A percentile compares a stretch with the other conserved stretches of the same genome.
Evolutionary conservation across 169 alveolate species (phyloP).

Genomic region (Plasmodium sp.): DNA sequence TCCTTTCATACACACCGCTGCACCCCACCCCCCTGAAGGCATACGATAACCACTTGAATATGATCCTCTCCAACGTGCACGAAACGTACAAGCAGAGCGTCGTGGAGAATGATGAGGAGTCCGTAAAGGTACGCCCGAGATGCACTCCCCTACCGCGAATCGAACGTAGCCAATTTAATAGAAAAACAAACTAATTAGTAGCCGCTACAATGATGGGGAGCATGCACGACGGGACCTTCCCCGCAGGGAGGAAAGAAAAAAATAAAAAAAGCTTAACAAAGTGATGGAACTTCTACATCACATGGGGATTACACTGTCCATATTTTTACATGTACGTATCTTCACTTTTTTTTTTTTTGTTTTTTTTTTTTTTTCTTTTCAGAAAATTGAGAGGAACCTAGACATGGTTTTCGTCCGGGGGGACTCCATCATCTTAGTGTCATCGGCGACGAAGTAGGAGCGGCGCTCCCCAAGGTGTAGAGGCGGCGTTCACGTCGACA

Average conservation of each 20-base stretch:
- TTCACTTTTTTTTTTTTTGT: neutral
- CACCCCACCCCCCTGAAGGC: slow-evolving; percentile 82
- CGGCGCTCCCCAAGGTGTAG: neutral
- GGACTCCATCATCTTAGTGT: slow-evolving; percentile 90
- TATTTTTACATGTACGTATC: slow-evolving; percentile 38
- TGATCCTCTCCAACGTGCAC: slow-evolving; percentile 92
- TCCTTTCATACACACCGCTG: neutral
- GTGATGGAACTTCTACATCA: neutral
- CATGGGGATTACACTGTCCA: slow-evolving; percentile 12
- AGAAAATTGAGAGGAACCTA: slow-evolving; percentile 83
- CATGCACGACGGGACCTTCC: neutral
- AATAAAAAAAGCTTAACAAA: neutral
- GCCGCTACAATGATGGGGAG: neutral
- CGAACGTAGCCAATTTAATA: neutral
- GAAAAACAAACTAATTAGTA: neutral
- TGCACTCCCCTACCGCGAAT: neutral
- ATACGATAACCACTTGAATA: slow-evolving; percentile 92
- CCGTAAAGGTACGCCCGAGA: slow-evolving; percentile 67
- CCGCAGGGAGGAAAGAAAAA: neutral
- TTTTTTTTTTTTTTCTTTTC: slow-evolving; percentile 13
- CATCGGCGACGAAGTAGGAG: slow-evolving; percentile 79
- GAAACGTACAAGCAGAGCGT: slow-evolving; percentile 81
- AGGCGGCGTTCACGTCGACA: neutral
- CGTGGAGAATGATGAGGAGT: slow-evolving; percentile 45
- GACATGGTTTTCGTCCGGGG: slow-evolving; percentile 91